Conservation (phyloP, 2,329 filamentous ascomycete genomes). For the Pyrenophora seminiperda region DNA sequence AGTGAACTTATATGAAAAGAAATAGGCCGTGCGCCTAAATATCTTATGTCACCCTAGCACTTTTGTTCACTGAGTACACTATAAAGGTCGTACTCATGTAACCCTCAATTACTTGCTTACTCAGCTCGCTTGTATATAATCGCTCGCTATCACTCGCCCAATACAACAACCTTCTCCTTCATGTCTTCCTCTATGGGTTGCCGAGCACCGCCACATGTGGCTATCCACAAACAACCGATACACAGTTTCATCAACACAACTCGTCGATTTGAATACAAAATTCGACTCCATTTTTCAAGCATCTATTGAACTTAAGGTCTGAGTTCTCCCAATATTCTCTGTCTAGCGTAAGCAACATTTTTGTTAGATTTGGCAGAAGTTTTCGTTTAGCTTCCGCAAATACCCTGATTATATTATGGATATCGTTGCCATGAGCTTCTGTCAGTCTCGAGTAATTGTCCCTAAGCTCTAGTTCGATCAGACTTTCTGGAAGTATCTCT, state of each 20-base stretch:
- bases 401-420: neutral
- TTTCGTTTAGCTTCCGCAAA: slow-evolving; percentile 2
- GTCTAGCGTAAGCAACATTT: slow-evolving; percentile 1
- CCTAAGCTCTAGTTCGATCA: neutral
- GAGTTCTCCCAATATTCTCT: neutral
- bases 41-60: too few relatives aligned
- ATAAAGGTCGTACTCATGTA: too few relatives aligned
- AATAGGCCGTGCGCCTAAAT: too few relatives aligned
- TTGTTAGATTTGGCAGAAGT: slow-evolving; percentile 1
- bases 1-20: too few relatives aligned
- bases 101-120: neutral
- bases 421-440: neutral
- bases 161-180: neutral
- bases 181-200: neutral
- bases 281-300: neutral
- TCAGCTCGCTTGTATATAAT: neutral
- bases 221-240: neutral
- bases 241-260: neutral
- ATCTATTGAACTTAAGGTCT: neutral
- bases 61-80: too few relatives aligned
- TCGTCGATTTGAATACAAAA: neutral
- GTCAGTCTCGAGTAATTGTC: neutral
- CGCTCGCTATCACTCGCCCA: neutral
- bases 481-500: neutral
- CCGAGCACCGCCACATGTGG: neutral